A percentile compares a stretch with the other conserved stretches of the same genome.
These are phyloP conservation scores for Stephanodiscus triporus DNA, from an alignment of 108 stramenopile species.

Conservation along the genomic window DNA sequence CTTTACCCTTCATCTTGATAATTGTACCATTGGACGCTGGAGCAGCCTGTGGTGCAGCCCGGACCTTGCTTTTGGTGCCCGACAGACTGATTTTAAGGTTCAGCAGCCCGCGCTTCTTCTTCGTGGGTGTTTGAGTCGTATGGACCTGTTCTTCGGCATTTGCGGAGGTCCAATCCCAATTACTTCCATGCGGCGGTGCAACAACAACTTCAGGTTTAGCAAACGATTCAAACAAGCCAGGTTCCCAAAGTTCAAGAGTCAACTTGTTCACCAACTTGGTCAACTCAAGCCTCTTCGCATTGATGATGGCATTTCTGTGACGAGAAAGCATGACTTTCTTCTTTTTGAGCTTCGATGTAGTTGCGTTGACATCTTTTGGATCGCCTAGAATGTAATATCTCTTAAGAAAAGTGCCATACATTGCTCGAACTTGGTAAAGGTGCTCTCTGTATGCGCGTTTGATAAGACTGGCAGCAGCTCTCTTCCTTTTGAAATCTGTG, in stretches of 20 bases:
- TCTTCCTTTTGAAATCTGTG: conserved; percentile 15
- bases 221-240: conserved; percentile 47
- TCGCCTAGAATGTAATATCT: conserved; percentile 54
- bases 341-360: conserved; percentile 27
- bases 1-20: background rate
- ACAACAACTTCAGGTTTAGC: conserved; percentile 10
- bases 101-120: too few species aligned
- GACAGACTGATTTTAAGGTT: too few species aligned
- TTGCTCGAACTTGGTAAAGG: conserved; percentile 34
- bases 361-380: conserved; percentile 14
- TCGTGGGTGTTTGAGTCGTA: too few species aligned
- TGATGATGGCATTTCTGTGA: conserved; percentile 55
- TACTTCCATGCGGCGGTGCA: background rate
- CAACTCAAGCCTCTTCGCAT: conserved; percentile 41
- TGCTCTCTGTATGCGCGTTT: conserved; percentile 47
- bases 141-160: too few species aligned
- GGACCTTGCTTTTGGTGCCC: too few species aligned
- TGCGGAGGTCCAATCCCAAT: too few species aligned
- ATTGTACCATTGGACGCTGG: background rate
- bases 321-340: conserved; percentile 50
- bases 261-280: conserved; percentile 43
- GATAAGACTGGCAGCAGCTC: conserved; percentile 30
- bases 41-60: conserved; percentile 8
- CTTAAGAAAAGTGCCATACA: conserved; percentile 54
- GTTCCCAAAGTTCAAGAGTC: conserved; percentile 38